Percentiles rank a stretch among this genome's conserved stretches.
Conservation (phyloP, 2,329 filamentous ascomycete species). For the Dothistroma pini region DNA sequence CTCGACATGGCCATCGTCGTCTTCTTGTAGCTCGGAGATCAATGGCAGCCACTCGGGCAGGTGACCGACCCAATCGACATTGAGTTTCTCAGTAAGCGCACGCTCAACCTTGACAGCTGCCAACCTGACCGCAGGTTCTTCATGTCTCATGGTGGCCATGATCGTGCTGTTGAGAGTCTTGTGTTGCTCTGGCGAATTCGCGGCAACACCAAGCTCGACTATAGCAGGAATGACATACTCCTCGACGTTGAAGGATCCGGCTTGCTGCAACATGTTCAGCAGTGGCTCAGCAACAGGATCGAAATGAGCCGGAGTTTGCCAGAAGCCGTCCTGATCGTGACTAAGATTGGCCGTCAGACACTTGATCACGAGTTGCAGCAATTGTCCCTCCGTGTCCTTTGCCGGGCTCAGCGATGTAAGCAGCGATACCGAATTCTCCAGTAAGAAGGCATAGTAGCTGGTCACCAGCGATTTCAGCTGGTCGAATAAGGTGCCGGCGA, state of each 20-base stretch:
- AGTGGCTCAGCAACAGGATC: constrained; percentile 66
- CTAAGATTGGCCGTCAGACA: constrained; percentile 74
- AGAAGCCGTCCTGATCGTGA: constrained; percentile 91
- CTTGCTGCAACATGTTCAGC: constrained; percentile 55
- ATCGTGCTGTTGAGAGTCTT: constrained; percentile 80
- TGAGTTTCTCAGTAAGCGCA: constrained; percentile 63
- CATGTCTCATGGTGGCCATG: constrained; percentile 72
- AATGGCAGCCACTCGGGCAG: constrained; percentile 94
- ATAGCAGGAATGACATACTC: constrained; percentile 65
- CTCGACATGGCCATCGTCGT: constrained; percentile 93
- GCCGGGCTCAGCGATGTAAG: constrained; percentile 45
- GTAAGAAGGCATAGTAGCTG: constrained; percentile 78
- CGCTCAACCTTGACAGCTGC: constrained; percentile 81
- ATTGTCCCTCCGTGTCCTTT: constrained; percentile 51
- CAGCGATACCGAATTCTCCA: constrained; percentile 68
- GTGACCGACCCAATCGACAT: constrained; percentile 89
- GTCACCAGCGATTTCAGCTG: constrained; percentile 92
- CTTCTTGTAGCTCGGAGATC: constrained; percentile 92
- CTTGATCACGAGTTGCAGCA: constrained; percentile 67
- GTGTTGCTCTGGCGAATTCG: constrained; percentile 83
- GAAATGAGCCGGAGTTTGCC: constrained; percentile 89
- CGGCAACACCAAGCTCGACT: constrained; percentile 72
- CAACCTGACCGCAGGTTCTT: constrained; percentile 67
- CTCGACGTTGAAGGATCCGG: constrained; percentile 46
- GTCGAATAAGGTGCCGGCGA: constrained; percentile 75